Percentiles rank a stretch among this genome's conserved stretches.
phyloP scores from a whole-genome alignment of 257 asterid species.

The Thymus mandschuricus region DNA sequence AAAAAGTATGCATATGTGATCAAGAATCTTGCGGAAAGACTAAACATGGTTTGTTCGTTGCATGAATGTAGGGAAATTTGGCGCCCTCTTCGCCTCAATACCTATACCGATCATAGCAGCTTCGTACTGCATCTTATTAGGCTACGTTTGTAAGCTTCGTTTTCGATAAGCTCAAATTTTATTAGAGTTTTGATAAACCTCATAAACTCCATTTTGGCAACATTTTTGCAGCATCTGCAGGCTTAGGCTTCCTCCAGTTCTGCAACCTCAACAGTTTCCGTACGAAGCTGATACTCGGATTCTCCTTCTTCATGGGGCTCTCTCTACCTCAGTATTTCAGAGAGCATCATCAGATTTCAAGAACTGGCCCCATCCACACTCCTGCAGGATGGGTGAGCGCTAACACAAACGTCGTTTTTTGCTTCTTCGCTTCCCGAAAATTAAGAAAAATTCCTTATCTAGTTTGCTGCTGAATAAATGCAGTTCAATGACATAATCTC shows the following conservation, averaged over 20 bases:
- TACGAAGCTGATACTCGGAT: constrained; percentile 64
- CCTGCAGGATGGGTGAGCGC: constrained; percentile 58
- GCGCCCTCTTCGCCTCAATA: constrained; percentile 73
- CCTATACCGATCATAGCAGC: constrained; percentile 78
- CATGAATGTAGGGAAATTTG: constrained; percentile 60
- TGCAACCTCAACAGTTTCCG: constrained; percentile 85
- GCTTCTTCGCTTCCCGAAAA: too few species aligned
- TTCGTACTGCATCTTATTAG: constrained; percentile 76
- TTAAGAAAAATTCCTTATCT: too few species aligned
- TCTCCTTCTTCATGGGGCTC: constrained; percentile 67
- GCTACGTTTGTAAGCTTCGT: constrained; percentile 58
- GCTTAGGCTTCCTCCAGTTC: constrained; percentile 74
- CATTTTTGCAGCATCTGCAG: constrained; percentile 65
- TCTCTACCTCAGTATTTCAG: constrained; percentile 66
- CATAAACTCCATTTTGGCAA: too few species aligned
- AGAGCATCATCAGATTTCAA: constrained; percentile 43
- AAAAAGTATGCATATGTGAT: background rate
- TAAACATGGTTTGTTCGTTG: background rate
- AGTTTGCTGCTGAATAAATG: background rate
- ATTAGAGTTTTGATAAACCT: too few species aligned
- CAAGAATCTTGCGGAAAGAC: background rate
- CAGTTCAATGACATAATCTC: constrained; percentile 60
- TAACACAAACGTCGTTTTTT: background rate
- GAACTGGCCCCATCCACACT: constrained; percentile 49
- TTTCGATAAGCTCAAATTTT: background rate